Percentiles rank a stretch among this genome's conserved stretches.
Conservation (phyloP, 139 green algal species). For the Chlamydomonas sp. region DNA sequence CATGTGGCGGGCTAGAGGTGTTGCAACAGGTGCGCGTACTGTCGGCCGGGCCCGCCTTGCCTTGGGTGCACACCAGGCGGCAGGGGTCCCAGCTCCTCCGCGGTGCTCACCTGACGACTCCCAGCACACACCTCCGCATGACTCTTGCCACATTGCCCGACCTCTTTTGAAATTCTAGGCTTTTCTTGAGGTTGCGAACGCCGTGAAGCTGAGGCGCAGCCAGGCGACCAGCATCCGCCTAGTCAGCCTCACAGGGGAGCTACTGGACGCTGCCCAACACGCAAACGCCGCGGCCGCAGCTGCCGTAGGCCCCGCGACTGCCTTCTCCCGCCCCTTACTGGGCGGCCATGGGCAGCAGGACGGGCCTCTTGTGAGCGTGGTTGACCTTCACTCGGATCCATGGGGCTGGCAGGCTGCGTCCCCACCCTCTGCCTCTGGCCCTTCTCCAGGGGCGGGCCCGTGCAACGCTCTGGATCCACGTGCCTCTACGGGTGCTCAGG, state of each 20-base stretch:
- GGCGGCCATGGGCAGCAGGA: no score
- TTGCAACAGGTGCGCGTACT: neutral
- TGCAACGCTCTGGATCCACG: no score
- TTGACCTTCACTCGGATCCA: conserved; percentile 2
- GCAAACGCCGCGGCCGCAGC: neutral
- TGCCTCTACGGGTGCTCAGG: no score
- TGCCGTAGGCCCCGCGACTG: neutral
- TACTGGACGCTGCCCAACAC: neutral
- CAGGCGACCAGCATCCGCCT: conserved; percentile 1
- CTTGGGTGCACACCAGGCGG: no score
- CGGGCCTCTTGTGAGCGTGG: neutral
- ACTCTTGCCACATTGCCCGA: neutral
- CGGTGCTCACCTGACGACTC: no score
- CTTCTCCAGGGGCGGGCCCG: no score
- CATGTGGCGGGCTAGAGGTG: neutral
- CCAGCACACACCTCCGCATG: no score
- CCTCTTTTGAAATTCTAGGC: neutral
- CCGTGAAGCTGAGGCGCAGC: conserved; percentile 22
- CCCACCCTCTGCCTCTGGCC: neutral
- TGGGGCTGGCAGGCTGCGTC: conserved; percentile 5
- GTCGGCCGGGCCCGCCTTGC: no score
- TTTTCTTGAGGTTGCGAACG: neutral
- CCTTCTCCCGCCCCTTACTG: neutral
- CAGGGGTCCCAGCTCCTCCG: no score
- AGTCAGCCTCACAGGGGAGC: neutral